These are phyloP conservation scores for Leccinum pellstonianum DNA, from an alignment of 768 basidiomycete species.

Conservation along the genomic window DNA sequence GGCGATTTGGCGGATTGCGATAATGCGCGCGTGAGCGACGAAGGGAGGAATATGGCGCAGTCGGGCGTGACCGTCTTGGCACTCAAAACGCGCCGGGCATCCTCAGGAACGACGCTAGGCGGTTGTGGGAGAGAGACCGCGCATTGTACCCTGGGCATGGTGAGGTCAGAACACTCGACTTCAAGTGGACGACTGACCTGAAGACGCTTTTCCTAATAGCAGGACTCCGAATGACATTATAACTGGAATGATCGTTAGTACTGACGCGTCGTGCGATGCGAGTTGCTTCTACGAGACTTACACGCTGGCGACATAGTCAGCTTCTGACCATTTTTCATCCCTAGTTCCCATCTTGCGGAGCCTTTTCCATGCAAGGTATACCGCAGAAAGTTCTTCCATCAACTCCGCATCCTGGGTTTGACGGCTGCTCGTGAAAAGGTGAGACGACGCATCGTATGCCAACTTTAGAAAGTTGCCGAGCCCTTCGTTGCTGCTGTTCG, in stretches of 20 bases:
- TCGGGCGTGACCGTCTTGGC: slow-evolving; percentile 51
- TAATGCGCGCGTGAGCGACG: slow-evolving; percentile 37
- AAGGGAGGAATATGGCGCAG: slow-evolving; percentile 47
- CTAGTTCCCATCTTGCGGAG: slow-evolving; percentile 43
- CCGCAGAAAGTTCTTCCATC: slow-evolving; percentile 39
- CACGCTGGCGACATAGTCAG: slow-evolving; percentile 56
- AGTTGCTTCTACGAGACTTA: slow-evolving; percentile 27
- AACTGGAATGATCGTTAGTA: slow-evolving; percentile 30
- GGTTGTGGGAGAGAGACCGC: slow-evolving; percentile 49
- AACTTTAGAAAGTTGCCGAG: slow-evolving; percentile 26
- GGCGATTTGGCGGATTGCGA: slow-evolving; percentile 45
- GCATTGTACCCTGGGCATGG: slow-evolving; percentile 43
- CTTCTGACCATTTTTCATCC: slow-evolving; percentile 51
- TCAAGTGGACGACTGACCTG: slow-evolving; percentile 33
- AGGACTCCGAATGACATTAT: slow-evolving; percentile 48
- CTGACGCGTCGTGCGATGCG: not conserved
- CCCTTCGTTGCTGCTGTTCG: slow-evolving; percentile 12
- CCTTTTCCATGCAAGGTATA: slow-evolving; percentile 46
- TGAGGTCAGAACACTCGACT: slow-evolving; percentile 1
- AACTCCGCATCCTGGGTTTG: slow-evolving; percentile 23
- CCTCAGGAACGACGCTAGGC: slow-evolving; percentile 26
- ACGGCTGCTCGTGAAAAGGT: slow-evolving; percentile 38
- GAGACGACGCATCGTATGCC: slow-evolving; percentile 37
- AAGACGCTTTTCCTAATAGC: slow-evolving; percentile 42
- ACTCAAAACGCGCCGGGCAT: slow-evolving; percentile 39